Base-by-base conservation (phyloP, 2,329 filamentous ascomycete species). In the Colletotrichum truncatum region DNA sequence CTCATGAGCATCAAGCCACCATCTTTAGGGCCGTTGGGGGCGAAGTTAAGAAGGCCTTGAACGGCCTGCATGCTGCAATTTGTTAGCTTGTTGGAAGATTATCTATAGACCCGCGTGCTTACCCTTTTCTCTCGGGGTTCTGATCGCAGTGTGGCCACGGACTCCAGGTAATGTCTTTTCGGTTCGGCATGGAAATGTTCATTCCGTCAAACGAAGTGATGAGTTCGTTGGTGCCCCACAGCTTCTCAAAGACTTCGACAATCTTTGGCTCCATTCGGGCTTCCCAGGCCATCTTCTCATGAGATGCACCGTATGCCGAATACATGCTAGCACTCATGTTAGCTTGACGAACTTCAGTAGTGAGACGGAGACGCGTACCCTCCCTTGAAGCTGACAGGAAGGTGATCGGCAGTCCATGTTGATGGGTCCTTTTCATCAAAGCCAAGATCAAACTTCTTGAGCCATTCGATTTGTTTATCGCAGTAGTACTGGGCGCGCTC, bases 121-220 rank as follows among this genome's bases (percentile, higher is more conserved):
- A 77, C 59, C 78, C 81, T 64, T 80, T 80, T 3, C 77, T 73
- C 5, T 76, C 66, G 0, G 76, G 80, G 28, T 74, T 77, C 67
- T 83, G 79, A 68, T 83, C 81, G 43, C 76, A 75, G 60, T 83
- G 81, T 6, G 80, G 81, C 81, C 81, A 84, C 3, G 80, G 78
- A 21, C 68, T 74, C 74, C 74, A 80, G 3, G 63, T 72, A 6
- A 80, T 64, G 53, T 80, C 76, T 36, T 75, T 80, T 1, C 76
- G 73, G n/a, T 74, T 73, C 1, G 81, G 80, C n/a, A 82, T 68
- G 0, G 78, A 78, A 41, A 82, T 73, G 66, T 83, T 82, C 62
- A 82, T 75, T 41, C 69, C 70, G 54, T 74, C 72, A 51, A 74
- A 74, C 2, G 72, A 73, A 36, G 46, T 63, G 41, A 73, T 67